phyloP scores from a whole-genome alignment of 805 yeast species.

The Lipomyces anomalus region DNA sequence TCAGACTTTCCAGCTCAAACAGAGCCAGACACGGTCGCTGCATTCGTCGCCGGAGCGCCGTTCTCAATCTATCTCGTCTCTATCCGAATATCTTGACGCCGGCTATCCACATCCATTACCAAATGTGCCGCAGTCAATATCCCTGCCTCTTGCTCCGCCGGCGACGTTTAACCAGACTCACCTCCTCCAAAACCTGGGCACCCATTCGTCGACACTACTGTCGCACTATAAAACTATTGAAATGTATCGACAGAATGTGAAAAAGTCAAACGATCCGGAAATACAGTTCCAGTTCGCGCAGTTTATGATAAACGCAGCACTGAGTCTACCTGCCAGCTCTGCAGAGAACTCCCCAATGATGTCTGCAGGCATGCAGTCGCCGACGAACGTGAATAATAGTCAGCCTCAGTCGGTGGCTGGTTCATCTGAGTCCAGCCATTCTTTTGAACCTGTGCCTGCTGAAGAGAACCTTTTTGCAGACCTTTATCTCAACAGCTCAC shows the following conservation, averaged over 20 bases:
- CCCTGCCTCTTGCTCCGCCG: constrained; percentile 15
- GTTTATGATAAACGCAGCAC: constrained; percentile 79
- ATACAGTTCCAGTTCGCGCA: constrained; percentile 89
- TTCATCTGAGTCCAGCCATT: not conserved
- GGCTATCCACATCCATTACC: not conserved
- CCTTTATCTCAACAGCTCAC: not conserved
- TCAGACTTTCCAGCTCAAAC: too few relatives aligned
- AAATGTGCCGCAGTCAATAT: too few relatives aligned
- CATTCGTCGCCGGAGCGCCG: not conserved
- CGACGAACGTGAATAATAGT: not conserved
- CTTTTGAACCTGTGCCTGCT: not conserved
- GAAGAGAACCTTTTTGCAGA: not conserved
- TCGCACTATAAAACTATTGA: constrained; percentile 82
- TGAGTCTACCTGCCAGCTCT: constrained; percentile 29
- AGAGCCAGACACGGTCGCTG: too few relatives aligned
- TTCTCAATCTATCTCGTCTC: not conserved
- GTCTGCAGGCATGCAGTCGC: not conserved
- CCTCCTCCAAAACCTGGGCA: constrained; percentile 16
- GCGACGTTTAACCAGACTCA: constrained; percentile 21
- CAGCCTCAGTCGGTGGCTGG: not conserved
- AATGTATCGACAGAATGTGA: constrained; percentile 78
- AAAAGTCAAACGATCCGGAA: constrained; percentile 75
- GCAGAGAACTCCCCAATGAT: not conserved
- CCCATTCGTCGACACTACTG: constrained; percentile 37
- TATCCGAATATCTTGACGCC: not conserved